Evolutionary conservation across 768 basidiomycete species (phyloP), one percentile per base, ranked within the genome.

Genomic region (Crucibulum laeve): DNA sequence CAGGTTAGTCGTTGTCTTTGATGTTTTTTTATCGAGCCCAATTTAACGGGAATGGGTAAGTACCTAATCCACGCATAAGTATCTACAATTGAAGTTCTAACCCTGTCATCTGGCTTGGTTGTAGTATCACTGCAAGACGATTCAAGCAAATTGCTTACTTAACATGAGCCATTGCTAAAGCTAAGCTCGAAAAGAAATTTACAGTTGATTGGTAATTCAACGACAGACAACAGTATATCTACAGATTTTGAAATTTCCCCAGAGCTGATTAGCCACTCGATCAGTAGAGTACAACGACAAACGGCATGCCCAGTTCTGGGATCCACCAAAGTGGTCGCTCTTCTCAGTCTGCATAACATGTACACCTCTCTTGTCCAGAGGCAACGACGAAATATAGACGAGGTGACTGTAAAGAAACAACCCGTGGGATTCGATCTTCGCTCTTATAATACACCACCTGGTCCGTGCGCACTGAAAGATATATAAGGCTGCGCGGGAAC

Each of bases 271-370:
- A 77, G 72, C 80, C 83, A 70, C 70, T 57, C 64, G 56, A 70
- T 69, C 79, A 63, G 62, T 76, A 51, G 56, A 51, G 50, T 53
- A 48, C 53, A 55, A 46, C 55, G 72, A 74, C 59, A 67, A 72
- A 77, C 73, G 79, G 74, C 80, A 84, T 82, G 83, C 83, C 83
- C 82, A 85, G 82, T 64, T 68, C 67, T 55, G 71, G 77, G 59
- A 43, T 52, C 43, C 34, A 26, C 35, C 21, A 51, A 42, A 47
- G 48, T 52, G 46, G 45, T 70, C 53, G 40, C 48, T 81, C 70
- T 82, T 55, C 79, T 78, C 80, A 70, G 45, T 63, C 47, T 60
- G n/a, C 58, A 34, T 40, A 33, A 25, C 25, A 47, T 59, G 47
- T 46, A 45, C 42, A 35, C 43, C 35, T 37, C 17, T 17, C 35